A percentile compares a stretch with the other conserved stretches of the same genome.
Conservation (phyloP, 2,329 filamentous ascomycete species). For the Xylariaceae sp. region DNA sequence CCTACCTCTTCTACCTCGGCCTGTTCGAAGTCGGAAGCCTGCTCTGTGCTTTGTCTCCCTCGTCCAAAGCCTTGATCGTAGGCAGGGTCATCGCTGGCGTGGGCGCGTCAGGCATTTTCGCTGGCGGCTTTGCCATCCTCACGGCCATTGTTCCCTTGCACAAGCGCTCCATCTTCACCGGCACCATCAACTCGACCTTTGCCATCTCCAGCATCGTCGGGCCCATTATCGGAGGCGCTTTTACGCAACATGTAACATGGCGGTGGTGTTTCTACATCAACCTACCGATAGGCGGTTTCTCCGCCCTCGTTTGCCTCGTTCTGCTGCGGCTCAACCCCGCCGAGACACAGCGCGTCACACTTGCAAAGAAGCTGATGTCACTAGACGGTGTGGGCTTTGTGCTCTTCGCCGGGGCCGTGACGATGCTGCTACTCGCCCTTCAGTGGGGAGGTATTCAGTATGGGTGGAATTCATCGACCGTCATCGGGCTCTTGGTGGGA, state of each 20-base stretch:
- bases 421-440: constrained; percentile 15
- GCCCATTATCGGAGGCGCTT: constrained; percentile 34
- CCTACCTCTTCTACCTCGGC: constrained; percentile 28
- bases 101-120: constrained; percentile 34
- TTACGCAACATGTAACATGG: constrained; percentile 33
- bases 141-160: constrained; percentile 31
- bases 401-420: constrained; percentile 31
- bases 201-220: constrained; percentile 32
- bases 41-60: constrained; percentile 35
- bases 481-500: constrained; percentile 23
- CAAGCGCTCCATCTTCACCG: constrained; percentile 31
- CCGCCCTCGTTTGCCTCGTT: constrained; percentile 23
- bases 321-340: constrained; percentile 1
- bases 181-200: constrained; percentile 32
- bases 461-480: constrained; percentile 15
- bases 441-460: constrained; percentile 15
- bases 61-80: constrained; percentile 34
- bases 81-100: constrained; percentile 36
- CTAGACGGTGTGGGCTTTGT: constrained; percentile 31
- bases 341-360: constrained; percentile 6
- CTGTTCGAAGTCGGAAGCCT: constrained; percentile 35
- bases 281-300: constrained; percentile 30
- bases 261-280: constrained; percentile 37
- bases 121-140: constrained; percentile 31
- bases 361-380: constrained; percentile 15